A percentile compares a stretch with the other conserved stretches of the same genome.
Conservation (phyloP, 202 grass and related monocot genomes). For the Tripidium arundinaceum region DNA sequence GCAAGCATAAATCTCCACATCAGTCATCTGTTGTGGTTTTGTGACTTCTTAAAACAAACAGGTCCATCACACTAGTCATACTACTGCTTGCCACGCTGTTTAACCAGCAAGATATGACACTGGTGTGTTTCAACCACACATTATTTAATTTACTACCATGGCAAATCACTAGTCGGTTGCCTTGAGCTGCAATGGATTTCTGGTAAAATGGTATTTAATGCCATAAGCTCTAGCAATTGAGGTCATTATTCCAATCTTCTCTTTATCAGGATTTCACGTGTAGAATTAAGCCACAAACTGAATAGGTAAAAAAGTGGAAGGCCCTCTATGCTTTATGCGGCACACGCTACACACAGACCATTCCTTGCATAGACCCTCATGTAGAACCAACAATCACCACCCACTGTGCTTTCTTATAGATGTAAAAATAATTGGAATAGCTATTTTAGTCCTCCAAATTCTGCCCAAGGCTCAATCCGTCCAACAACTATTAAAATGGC, state of each 20-base stretch:
- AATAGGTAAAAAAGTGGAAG: not conserved
- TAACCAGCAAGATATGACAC: not conserved
- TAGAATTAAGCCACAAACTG: not conserved
- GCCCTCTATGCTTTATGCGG: too few relatives aligned
- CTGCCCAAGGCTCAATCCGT: too few relatives aligned
- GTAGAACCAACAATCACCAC: too few relatives aligned
- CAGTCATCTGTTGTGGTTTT: not conserved
- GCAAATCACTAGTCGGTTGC: not conserved
- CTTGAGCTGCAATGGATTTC: not conserved
- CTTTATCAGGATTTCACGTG: not conserved
- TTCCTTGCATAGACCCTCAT: too few relatives aligned
- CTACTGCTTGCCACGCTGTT: not conserved
- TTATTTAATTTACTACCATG: not conserved
- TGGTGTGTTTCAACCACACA: not conserved
- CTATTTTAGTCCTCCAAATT: too few relatives aligned
- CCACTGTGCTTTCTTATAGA: too few relatives aligned
- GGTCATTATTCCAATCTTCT: not conserved
- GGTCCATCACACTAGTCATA: not conserved
- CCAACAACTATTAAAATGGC: too few relatives aligned
- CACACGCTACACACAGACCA: too few relatives aligned
- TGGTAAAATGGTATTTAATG: not conserved
- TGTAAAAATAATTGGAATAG: too few relatives aligned
- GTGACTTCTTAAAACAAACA: constrained; percentile 10
- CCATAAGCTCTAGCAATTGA: not conserved
- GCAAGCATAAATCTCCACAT: constrained; percentile 26